Percentiles rank a stretch among this genome's conserved stretches.
Evolutionary conservation across 1,284 basidiomycete species (phyloP).

Genomic region (Bothia castanella): DNA sequence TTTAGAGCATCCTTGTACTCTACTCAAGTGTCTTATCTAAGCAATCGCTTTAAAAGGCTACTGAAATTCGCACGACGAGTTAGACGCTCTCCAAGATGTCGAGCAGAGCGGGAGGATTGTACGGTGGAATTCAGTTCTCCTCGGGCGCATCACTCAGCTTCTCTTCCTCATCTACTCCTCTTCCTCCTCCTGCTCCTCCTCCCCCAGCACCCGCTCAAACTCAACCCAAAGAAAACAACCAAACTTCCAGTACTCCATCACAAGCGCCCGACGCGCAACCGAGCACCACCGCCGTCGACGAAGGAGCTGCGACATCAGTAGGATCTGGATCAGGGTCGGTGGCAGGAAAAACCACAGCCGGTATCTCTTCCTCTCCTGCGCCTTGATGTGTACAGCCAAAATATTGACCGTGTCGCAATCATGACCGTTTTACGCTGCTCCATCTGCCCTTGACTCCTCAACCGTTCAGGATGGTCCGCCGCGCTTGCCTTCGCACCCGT

Average conservation of each 20-base stretch:
- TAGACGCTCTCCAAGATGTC: conserved; percentile 48
- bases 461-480: conserved; percentile 70
- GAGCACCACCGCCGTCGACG: conserved; percentile 20
- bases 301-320: conserved; percentile 20
- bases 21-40: no score
- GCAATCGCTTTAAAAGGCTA: background rate
- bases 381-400: conserved; percentile 35
- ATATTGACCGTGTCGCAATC: conserved; percentile 37
- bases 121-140: conserved; percentile 78
- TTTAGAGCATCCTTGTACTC: no score
- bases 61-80: conserved; percentile 18
- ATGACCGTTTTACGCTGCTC: conserved; percentile 29
- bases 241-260: conserved; percentile 13
- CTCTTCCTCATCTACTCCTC: conserved; percentile 25
- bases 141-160: conserved; percentile 48
- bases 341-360: conserved; percentile 70
- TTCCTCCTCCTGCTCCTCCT: conserved; percentile 10
- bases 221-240: conserved; percentile 13
- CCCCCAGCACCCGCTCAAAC: conserved; percentile 10
- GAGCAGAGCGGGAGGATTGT: conserved; percentile 71
- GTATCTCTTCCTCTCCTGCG: conserved; percentile 57
- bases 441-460: conserved; percentile 4
- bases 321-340: conserved; percentile 35
- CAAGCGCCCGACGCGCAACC: conserved; percentile 18
- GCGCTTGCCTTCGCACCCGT: conserved; percentile 82